Evolutionary conservation across 2,329 filamentous ascomycete species (phyloP), one percentile per base, ranked within the genome.

Genomic region (Ambrosiella xylebori): DNA sequence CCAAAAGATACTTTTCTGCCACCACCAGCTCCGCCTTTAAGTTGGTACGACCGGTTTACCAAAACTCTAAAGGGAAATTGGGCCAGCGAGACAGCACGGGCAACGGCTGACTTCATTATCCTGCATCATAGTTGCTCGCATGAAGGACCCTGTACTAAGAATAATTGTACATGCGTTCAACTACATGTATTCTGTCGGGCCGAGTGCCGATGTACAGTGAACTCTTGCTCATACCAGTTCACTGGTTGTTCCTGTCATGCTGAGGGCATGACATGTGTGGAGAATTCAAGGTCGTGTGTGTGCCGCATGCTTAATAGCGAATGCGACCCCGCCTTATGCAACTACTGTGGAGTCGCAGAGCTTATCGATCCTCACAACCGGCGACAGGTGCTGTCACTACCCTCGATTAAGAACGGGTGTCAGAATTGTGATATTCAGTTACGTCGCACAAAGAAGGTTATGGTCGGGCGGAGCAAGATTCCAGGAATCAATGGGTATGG

Each of bases 241-340:
- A 84, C 79, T 0, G 82, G 82, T 1, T 85, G 82, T 65, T 75
- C 74, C 2, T 91, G 86, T 64, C 73, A 80, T 54, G 70, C 71
- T 0, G 71, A 71, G 6, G 85, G 85, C 57, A 78, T 79, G 65
- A 75, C 74, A 0, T 85, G 82, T 62, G 63, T 74, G 5, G 67
- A 74, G 11, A 78, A 76, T 49, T 73, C 82, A 63, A 77, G 76
- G 61, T 75, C 76, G 2, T 93, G 88, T 65, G 82, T 85, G 12
- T 94, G 88, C 64, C 74, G 81, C 17, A 75, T 78, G 64, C 74
- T 88, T 56, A 85, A 86, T 63, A 78, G 88, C 44, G 88, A 94
- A 69, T 94, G 88, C 65, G 88, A 93, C 64, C 81, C 86, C 1
- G 80, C 85, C 60, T 73, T 91, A 11, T 94, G 88, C 65, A 75